Evolutionary conservation across 176 grass and related monocot species (phyloP), one percentile per base, ranked within the genome.

Genomic region (Hordeum marinum): DNA sequence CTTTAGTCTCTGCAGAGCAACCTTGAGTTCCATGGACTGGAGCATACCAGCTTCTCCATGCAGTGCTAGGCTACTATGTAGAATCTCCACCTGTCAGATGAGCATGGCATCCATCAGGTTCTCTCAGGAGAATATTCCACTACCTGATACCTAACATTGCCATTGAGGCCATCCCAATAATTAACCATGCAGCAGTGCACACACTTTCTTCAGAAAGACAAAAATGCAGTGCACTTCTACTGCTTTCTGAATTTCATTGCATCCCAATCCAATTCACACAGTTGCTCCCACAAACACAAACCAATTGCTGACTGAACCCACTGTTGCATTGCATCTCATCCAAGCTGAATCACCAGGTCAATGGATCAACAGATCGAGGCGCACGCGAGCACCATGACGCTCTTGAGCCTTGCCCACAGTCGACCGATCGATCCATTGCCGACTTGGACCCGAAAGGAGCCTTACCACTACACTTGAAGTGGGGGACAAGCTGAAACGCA

Each of bases 401-500:
- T 21, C 43, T 37, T 37, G 9, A 18, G 34, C 65, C 69, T 72
- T 37, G 24, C 23, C 9, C 23, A 83, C 37, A 73, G 68, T 63
- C 36, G 36, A 21, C 66, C 10, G 20, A 9, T 13, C 62, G 74
- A 29, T 52, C 17, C 48, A 76, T 70, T 76, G 79, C 61, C 58
- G 31, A 82, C 65, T 82, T 54, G 83, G 63, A 76, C 81, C 39
- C 29, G 1, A 58, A 76, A 82, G 78, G 78, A 86, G 82, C 72
- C 79, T 82, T 81, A 73, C 24, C 75, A 72, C 20, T 6, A 20
- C 83, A 54, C 57, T 70, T 29, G 7, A 24, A 91, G 94, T 93
- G 94, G 91, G 88, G 81, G 85, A 71, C 88, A 96, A 39, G 61
- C 60, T 71, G 81, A 89, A 86, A 83, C 72, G 91, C 86, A 73